Base-by-base conservation (phyloP, 345 rosid genomes). In the Aquilaria malaccensis region DNA sequence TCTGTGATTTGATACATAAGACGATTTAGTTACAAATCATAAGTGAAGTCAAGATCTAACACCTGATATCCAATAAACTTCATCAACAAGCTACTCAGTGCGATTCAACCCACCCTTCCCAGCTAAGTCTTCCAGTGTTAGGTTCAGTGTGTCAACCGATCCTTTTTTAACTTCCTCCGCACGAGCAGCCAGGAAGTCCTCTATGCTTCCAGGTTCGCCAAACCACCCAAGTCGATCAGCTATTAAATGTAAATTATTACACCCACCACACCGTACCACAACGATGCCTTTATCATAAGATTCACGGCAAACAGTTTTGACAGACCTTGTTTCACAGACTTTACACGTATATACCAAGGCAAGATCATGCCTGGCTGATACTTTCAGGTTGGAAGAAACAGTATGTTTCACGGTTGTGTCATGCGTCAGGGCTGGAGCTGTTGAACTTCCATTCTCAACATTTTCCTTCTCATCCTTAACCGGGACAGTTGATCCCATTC, bases 241-340 rank as follows among this genome's bases (percentile, higher is more conserved):
- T 52, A 89, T 89, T 77, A 93, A 77, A 77, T 93, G 98, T 2
- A 87, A 77, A 65, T 93, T 89, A 67, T 84, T 76, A 61, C 98
- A 93, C 5, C 98, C 94, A 45, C 82, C 67, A 63, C 98, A 93
- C 1, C 85, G 77, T 13, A 77, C 97, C 50, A 89, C 89, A 66
- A 93, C 98, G 56, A 93, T 87, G 0, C 98, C 97, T 60, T 87
- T 89, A 65, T 89, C 94, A 11, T 89, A 89, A 0, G 97, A 84
- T 62, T 87, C 87, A 3, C 83, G 80, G 59, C 94, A 82, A 29
- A 72, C 72, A 59, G 80, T 87, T 87, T 89, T 93, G 47, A 85
- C 68, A 0, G 92, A 89, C 61, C 98, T 84, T 3, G 97, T 93
- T 61, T 89, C 94, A 7, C 98, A 87, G 64, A 93, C 95, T 67